A percentile compares a stretch with the other conserved stretches of the same genome.
phyloP scores from a whole-genome alignment of 148 eudicot genomes.

The Oxyria digyna region DNA sequence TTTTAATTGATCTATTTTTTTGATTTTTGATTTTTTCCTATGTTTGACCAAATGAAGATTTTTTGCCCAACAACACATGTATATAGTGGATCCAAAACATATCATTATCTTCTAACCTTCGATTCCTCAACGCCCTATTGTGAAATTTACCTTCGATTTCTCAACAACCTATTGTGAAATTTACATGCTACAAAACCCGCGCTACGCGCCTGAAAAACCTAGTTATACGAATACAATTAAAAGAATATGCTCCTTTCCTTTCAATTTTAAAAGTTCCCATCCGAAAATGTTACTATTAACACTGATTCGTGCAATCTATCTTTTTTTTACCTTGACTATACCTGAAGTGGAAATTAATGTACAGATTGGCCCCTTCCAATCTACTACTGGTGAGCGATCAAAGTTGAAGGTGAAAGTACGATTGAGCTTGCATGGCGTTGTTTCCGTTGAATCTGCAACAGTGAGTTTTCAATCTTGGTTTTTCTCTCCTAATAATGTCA shows the following conservation, averaged over 20 bases:
- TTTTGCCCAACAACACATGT: too few relatives aligned
- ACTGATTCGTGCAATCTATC: background rate
- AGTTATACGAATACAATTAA: background rate
- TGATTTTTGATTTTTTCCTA: too few relatives aligned
- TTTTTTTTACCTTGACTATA: background rate
- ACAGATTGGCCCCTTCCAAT: constrained; percentile 87
- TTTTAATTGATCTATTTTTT: too few relatives aligned
- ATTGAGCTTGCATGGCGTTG: constrained; percentile 69
- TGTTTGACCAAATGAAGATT: too few relatives aligned
- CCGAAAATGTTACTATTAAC: background rate
- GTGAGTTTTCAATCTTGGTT: constrained; percentile 29
- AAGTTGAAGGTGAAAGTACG: constrained; percentile 78
- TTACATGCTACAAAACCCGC: too few relatives aligned
- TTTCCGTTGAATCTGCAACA: constrained; percentile 68
- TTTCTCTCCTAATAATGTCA: background rate
- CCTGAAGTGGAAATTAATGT: background rate
- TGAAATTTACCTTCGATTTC: too few relatives aligned
- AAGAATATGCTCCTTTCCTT: background rate
- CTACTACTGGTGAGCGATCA: constrained; percentile 54
- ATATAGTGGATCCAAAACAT: too few relatives aligned
- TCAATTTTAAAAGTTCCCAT: background rate
- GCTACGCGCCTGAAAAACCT: too few relatives aligned
- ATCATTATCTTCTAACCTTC: too few relatives aligned
- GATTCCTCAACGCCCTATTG: too few relatives aligned
- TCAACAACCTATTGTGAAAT: too few relatives aligned